phyloP scores from a whole-genome alignment of 176 grass and related monocot genomes.

The Aegilops speltoides region DNA sequence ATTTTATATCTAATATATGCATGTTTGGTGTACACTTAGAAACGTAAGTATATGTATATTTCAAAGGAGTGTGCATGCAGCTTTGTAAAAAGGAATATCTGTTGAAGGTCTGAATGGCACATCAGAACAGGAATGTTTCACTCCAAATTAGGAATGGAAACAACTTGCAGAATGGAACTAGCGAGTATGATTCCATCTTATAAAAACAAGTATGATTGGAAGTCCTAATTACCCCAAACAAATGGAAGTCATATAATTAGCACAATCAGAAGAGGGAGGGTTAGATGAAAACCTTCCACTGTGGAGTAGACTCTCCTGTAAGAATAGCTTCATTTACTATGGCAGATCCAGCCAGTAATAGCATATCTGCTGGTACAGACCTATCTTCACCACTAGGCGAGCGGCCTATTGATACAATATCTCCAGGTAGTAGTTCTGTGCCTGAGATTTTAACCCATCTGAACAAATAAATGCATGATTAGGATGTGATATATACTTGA shows the following conservation, averaged over 20 bases:
- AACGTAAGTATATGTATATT: background rate
- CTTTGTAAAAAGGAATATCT: background rate
- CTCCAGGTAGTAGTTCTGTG: constrained; percentile 93
- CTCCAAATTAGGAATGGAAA: background rate
- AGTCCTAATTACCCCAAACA: background rate
- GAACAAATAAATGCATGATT: constrained; percentile 29
- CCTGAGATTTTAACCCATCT: constrained; percentile 93
- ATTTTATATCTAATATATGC: constrained; percentile 15
- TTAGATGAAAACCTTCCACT: constrained; percentile 79
- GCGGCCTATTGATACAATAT: constrained; percentile 92
- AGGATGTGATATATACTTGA: constrained; percentile 27
- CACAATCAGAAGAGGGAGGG: background rate
- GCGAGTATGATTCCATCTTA: background rate
- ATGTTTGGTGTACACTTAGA: background rate
- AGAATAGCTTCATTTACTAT: constrained; percentile 99
- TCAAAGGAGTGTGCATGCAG: background rate
- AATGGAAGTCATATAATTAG: background rate
- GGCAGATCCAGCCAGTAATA: constrained; percentile 81
- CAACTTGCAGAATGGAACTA: background rate
- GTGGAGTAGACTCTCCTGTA: constrained; percentile 98
- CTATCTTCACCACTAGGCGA: constrained; percentile 82
- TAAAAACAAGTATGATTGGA: background rate
- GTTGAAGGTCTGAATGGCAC: background rate
- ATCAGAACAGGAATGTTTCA: background rate
- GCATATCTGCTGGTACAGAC: constrained; percentile 96